A percentile compares a stretch with the other conserved stretches of the same genome.
phyloP scores from a whole-genome alignment of 1,284 basidiomycete genomes.

The Uromyces viciae-fabae region DNA sequence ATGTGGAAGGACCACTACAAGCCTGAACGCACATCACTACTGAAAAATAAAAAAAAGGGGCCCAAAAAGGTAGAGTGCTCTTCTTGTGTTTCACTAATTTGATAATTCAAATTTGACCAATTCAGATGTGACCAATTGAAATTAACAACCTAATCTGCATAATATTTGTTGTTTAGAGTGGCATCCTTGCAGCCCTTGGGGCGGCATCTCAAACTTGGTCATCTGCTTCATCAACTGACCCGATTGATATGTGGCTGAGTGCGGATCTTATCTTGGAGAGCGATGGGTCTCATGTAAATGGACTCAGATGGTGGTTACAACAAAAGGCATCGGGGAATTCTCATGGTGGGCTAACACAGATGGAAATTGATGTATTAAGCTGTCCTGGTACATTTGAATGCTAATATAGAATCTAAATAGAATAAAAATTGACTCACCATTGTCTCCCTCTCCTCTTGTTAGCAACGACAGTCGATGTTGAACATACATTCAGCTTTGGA shows the following conservation, averaged over 20 bases:
- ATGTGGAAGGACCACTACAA: neutral
- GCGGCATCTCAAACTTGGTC: neutral
- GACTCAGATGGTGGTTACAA: neutral
- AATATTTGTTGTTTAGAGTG: neutral
- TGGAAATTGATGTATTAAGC: neutral
- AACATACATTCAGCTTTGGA: neutral
- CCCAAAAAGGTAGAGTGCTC: too few species aligned
- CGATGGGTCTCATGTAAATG: neutral
- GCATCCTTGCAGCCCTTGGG: neutral
- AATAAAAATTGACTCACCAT: too few species aligned
- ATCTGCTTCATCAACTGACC: neutral
- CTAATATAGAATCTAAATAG: neutral
- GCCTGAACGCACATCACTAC: neutral
- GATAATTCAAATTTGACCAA: too few species aligned
- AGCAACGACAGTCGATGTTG: constrained; percentile 3
- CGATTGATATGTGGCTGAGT: neutral
- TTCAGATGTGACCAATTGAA: constrained; percentile 1
- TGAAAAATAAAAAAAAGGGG: neutral
- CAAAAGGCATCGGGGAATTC: neutral
- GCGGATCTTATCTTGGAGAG: neutral
- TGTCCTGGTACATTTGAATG: neutral
- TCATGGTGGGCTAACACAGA: constrained; percentile 2
- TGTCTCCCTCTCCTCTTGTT: too few species aligned
- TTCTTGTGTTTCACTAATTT: too few species aligned
- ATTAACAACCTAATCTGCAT: neutral